A percentile compares a stretch with the other conserved stretches of the same genome.
phyloP scores from a whole-genome alignment of 345 rosid species.

The Citrus cavaleriei region DNA sequence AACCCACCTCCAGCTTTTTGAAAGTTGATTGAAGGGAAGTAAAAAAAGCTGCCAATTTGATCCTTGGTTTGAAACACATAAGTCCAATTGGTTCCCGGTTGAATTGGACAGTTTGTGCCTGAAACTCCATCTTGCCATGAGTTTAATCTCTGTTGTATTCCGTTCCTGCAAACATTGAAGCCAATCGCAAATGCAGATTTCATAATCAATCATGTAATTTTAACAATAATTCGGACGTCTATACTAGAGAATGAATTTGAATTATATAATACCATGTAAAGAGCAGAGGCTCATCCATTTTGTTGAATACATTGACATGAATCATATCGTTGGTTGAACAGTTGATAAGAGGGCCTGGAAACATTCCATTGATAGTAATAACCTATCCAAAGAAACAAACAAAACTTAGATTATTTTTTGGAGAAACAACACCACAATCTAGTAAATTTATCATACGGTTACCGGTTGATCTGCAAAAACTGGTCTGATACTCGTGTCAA shows the following conservation, averaged over 20 bases:
- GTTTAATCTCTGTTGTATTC: conserved; percentile 60
- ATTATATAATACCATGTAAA: conserved; percentile 32
- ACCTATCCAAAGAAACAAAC: conserved; percentile 16
- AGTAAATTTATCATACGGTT: no score
- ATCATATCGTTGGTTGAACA: conserved; percentile 39
- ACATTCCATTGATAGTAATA: conserved; percentile 40
- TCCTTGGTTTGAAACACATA: conserved; percentile 66
- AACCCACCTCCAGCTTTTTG: conserved; percentile 78
- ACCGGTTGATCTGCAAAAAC: conserved; percentile 22
- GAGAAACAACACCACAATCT: no score
- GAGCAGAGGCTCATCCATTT: conserved; percentile 45
- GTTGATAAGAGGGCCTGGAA: conserved; percentile 56
- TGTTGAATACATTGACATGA: conserved; percentile 42
- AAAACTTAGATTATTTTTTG: background rate
- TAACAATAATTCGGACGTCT: no score
- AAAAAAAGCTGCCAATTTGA: conserved; percentile 73
- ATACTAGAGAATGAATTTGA: no score
- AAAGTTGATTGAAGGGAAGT: conserved; percentile 59
- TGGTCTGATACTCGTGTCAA: conserved; percentile 12
- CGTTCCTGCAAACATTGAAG: conserved; percentile 47
- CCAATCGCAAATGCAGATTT: no score
- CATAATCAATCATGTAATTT: no score
- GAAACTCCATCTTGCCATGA: conserved; percentile 86
- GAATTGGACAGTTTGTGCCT: conserved; percentile 78
- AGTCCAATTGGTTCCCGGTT: conserved; percentile 63